Evolutionary conservation across 257 asterid genomes (phyloP).

Genomic region (Knoxia roxburghii): DNA sequence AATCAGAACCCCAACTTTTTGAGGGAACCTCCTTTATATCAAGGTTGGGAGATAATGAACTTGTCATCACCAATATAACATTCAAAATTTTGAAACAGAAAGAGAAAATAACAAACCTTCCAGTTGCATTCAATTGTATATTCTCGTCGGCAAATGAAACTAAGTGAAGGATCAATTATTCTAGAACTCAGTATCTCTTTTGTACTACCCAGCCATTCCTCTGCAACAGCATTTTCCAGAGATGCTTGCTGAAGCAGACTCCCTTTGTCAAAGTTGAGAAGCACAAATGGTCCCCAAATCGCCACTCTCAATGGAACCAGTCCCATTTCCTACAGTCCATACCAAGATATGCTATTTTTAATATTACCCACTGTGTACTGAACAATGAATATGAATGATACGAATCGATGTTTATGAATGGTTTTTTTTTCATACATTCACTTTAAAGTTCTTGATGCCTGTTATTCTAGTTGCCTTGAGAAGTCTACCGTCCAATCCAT

Average conservation of each 20-base stretch:
- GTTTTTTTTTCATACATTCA: slow-evolving; percentile 36
- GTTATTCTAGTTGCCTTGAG: slow-evolving; percentile 59
- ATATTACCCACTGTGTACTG: background rate
- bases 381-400: background rate
- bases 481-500: slow-evolving; percentile 75
- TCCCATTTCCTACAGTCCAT: slow-evolving; percentile 70
- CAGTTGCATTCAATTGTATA: slow-evolving; percentile 82
- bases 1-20: background rate
- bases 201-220: slow-evolving; percentile 76
- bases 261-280: slow-evolving; percentile 46
- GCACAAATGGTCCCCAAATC: slow-evolving; percentile 81
- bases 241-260: slow-evolving; percentile 22
- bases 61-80: background rate
- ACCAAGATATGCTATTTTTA: slow-evolving; percentile 17
- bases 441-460: slow-evolving; percentile 75
- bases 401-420: background rate
- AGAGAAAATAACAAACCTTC: slow-evolving; percentile 52
- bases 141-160: slow-evolving; percentile 58
- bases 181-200: slow-evolving; percentile 48
- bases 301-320: slow-evolving; percentile 59
- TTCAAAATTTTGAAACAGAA: slow-evolving; percentile 2
- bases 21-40: background rate
- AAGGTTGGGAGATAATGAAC: background rate
- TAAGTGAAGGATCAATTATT: slow-evolving; percentile 54
- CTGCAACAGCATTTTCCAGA: slow-evolving; percentile 31